phyloP scores from a whole-genome alignment of 257 asterid genomes.

The Thymus quinquecostatus region DNA sequence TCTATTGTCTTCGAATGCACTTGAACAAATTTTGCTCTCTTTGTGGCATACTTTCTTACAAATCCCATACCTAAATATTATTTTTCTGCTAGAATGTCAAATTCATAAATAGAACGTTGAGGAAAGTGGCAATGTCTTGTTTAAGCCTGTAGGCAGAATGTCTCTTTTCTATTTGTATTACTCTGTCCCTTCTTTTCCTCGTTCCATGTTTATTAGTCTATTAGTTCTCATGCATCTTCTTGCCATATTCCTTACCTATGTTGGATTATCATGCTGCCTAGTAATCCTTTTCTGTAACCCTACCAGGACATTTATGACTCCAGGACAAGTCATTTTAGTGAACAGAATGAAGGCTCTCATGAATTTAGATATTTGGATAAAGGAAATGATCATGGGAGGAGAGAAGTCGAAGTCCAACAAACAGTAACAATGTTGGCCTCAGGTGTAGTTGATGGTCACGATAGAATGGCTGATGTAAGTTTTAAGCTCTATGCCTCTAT shows the following conservation, averaged over 20 bases:
- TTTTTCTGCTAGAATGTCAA: background rate
- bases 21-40: background rate
- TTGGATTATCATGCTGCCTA: slow-evolving; percentile 1
- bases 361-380: slow-evolving; percentile 44
- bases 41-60: background rate
- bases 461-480: slow-evolving; percentile 57
- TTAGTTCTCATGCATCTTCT: slow-evolving; percentile 7
- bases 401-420: slow-evolving; percentile 50
- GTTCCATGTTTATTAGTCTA: background rate
- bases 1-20: background rate
- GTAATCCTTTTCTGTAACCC: slow-evolving; percentile 28
- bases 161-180: background rate
- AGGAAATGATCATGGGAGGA: slow-evolving; percentile 42
- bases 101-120: background rate
- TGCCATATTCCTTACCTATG: slow-evolving; percentile 11
- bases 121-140: background rate
- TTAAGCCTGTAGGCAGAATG: background rate
- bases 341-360: slow-evolving; percentile 47
- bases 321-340: slow-evolving; percentile 42
- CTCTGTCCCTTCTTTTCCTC: slow-evolving; percentile 4
- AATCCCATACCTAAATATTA: background rate
- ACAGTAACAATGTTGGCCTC: slow-evolving; percentile 60
- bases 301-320: slow-evolving; percentile 62
- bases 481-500: slow-evolving; percentile 4
- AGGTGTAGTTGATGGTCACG: slow-evolving; percentile 49